phyloP scores from a whole-genome alignment of 352 stramenopile genomes.

The Phytophthora hybrid region DNA sequence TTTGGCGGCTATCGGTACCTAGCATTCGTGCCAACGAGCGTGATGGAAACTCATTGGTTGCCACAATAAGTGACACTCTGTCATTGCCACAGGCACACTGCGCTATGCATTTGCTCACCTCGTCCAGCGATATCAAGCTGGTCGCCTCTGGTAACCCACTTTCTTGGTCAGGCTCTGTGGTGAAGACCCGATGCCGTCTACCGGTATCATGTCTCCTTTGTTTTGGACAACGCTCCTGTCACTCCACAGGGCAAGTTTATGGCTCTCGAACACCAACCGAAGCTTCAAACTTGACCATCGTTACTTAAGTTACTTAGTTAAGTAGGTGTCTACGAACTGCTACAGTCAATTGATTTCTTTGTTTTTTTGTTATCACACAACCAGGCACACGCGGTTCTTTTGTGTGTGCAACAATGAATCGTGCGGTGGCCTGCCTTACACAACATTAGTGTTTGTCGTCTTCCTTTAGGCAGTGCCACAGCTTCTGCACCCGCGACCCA shows the following conservation, averaged over 20 bases:
- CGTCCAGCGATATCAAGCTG: background rate
- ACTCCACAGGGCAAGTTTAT: background rate
- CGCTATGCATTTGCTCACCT: constrained; percentile 1
- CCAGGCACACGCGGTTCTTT: background rate
- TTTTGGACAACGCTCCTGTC: background rate
- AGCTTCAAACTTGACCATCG: too few species aligned
- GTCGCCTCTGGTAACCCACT: background rate
- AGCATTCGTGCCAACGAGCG: too few species aligned
- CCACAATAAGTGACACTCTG: background rate
- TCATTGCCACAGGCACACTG: background rate
- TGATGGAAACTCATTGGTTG: background rate
- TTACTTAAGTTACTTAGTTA: too few species aligned
- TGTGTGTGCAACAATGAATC: background rate
- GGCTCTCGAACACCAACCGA: background rate
- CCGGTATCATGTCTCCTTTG: background rate
- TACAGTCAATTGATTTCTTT: too few species aligned
- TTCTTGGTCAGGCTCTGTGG: background rate
- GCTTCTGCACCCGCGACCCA: constrained; percentile 22
- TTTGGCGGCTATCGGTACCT: too few species aligned
- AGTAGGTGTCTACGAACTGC: too few species aligned
- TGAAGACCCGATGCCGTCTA: too few species aligned
- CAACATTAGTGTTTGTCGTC: constrained; percentile 16
- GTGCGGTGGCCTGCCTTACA: background rate
- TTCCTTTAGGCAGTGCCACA: constrained; percentile 41
- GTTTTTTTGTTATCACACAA: background rate